These are phyloP conservation scores for Hymenoscyphus albidus DNA, from an alignment of 2,329 filamentous ascomycete genomes.

Conservation along the genomic window DNA sequence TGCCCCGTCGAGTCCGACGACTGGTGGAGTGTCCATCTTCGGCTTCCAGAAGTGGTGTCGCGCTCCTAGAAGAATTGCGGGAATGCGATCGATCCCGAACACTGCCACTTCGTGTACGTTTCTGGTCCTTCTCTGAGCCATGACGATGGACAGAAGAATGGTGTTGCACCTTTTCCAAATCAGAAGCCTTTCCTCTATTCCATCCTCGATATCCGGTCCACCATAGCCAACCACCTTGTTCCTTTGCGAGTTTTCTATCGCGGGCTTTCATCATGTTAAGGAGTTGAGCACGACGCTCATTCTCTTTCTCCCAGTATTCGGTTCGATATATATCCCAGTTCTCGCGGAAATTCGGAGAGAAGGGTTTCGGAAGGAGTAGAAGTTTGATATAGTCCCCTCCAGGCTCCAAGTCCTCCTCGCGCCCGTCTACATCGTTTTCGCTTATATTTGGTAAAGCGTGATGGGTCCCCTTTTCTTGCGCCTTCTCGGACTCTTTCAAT, in stretches of 20 bases:
- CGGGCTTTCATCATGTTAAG: conserved; percentile 65
- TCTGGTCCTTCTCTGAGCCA: conserved; percentile 29
- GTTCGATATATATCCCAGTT: conserved; percentile 94
- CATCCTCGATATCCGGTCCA: conserved; percentile 71
- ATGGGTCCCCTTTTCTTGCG: conserved; percentile 45
- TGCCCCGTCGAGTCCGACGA: conserved; percentile 29
- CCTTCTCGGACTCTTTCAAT: conserved; percentile 57
- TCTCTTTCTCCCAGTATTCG: conserved; percentile 97
- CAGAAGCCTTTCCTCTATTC: conserved; percentile 34
- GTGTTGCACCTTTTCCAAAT: conserved; percentile 34
- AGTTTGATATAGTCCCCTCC: conserved; percentile 85
- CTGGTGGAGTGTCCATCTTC: conserved; percentile 26
- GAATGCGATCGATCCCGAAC: conserved; percentile 33
- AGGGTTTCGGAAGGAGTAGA: conserved; percentile 16
- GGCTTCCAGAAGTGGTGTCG: conserved; percentile 32
- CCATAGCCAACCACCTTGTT: conserved; percentile 74
- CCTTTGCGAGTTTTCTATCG: conserved; percentile 63
- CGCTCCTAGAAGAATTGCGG: conserved; percentile 36
- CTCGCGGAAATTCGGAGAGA: conserved; percentile 57
- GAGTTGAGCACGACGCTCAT: conserved; percentile 75
- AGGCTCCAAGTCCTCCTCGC: conserved; percentile 85
- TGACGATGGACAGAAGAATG: conserved; percentile 26
- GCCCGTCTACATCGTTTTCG: conserved; percentile 59
- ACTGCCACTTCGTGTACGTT: conserved; percentile 31
- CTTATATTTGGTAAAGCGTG: conserved; percentile 40